Conservation (phyloP, 768 basidiomycete species). For the Termitomyces sp. region DNA sequence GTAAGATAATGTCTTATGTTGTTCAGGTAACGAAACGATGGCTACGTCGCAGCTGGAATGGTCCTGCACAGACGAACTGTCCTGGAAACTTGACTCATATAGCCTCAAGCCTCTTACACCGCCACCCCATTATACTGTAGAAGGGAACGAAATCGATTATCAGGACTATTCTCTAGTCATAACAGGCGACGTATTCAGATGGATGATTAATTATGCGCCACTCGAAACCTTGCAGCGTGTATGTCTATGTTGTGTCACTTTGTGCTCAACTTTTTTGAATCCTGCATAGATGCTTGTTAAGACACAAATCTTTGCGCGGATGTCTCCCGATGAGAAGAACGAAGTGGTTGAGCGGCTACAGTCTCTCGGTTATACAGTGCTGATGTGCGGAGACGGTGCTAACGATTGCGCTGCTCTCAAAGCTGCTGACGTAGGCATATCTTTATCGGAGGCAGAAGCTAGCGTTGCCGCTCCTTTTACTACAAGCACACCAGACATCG, state of each 20-base stretch:
- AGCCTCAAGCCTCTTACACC: constrained; percentile 77
- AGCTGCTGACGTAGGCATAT: constrained; percentile 96
- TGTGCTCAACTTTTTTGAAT: neutral
- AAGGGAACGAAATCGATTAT: constrained; percentile 65
- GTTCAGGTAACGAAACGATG: constrained; percentile 46
- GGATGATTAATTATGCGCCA: constrained; percentile 96
- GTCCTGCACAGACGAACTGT: constrained; percentile 86
- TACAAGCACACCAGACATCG: constrained; percentile 87
- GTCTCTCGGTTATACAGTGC: constrained; percentile 87
- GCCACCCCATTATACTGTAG: constrained; percentile 64
- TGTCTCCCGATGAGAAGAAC: constrained; percentile 99
- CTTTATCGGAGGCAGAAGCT: constrained; percentile 95
- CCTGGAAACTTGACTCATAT: constrained; percentile 83
- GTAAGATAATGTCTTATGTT: neutral
- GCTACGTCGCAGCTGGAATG: constrained; percentile 72
- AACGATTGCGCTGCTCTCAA: constrained; percentile 99
- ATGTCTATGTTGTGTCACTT: constrained; percentile 17
- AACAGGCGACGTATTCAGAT: constrained; percentile 94
- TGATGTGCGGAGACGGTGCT: constrained; percentile 98
- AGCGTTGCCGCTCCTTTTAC: constrained; percentile 99
- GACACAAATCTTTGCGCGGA: constrained; percentile 92
- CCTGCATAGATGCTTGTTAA: constrained; percentile 87
- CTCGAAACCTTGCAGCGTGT: constrained; percentile 93
- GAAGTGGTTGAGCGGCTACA: constrained; percentile 96
- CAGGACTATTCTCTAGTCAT: constrained; percentile 90